Evolutionary conservation across 164 flowering plant genomes (phyloP), one percentile per base, ranked within the genome.

Genomic region (Pachysandra terminalis): DNA sequence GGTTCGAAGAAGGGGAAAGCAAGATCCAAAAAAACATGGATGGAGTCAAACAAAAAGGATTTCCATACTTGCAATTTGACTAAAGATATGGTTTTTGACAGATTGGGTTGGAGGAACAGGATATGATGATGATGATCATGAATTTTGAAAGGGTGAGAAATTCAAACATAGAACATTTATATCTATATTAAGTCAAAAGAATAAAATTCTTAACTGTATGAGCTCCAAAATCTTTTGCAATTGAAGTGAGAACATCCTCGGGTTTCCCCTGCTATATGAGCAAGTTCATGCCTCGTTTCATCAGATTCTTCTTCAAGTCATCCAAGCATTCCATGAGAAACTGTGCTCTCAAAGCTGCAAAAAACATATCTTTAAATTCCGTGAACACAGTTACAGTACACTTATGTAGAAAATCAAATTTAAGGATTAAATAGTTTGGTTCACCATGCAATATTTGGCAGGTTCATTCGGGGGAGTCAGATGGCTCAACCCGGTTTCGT

Each of bases 201-300:
- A 26, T 1, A 61, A 26, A 61, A 23, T n/a, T 28, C 85, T 72
- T 75, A 78, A 91, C 98, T 74, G 96, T 86, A 68, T 90, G 96
- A 12, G 81, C 98, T 79, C 86, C 88, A 75, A 83, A 75, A 45
- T 79, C 72, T 81, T 85, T 77, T 19, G 86, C 91, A 60, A 94
- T 82, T 21, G 81, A 77, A 72, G 96, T 95, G 45, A 94, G 74
- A 74, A 90, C 68, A 19, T 88, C 90, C 78, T 95, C 98, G 0
- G 97, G 97, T 67, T 90, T 89, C 57, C 96, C 98, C 37, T 82
- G 82, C 58, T 71, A 82, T 78, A 95, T 82, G 23, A 95, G 82
- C 80, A 95, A 80, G 81, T 91, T 78, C 54, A 87, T 78, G 10
- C 98, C 96, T 15, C 76, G 75, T 64, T 84, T 90, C 78, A 74